Percentiles rank a stretch among this genome's conserved stretches.
Evolutionary conservation across 139 green algal genomes (phyloP).

Genomic region (Yamagishiella unicocca): DNA sequence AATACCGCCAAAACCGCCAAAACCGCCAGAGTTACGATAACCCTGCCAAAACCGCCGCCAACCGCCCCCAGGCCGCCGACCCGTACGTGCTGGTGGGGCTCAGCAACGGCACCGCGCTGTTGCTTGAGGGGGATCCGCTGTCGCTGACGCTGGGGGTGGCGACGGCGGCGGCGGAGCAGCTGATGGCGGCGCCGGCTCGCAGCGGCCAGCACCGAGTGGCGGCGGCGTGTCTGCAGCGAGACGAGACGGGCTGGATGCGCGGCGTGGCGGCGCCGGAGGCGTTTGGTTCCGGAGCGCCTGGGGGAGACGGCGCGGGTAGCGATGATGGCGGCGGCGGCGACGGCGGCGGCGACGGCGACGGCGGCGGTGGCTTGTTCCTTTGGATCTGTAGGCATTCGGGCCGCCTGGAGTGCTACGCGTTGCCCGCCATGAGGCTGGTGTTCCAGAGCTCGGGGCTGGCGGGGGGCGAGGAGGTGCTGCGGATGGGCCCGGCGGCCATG

Average conservation of each 20-base stretch:
- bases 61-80: conserved; percentile 64
- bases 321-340: not conserved
- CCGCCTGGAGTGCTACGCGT: conserved; percentile 65
- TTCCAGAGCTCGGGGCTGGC: conserved; percentile 50
- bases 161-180: conserved; percentile 1
- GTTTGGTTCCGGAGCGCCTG: no score
- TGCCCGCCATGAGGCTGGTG: conserved; percentile 67
- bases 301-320: not conserved
- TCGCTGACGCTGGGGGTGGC: not conserved
- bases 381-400: conserved; percentile 51
- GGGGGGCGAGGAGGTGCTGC: conserved; percentile 48
- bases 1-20: no score
- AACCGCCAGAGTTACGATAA: no score
- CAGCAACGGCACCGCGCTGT: conserved; percentile 57
- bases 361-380: conserved; percentile 25
- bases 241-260: conserved; percentile 69
- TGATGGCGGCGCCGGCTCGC: conserved; percentile 10
- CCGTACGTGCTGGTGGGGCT: conserved; percentile 79
- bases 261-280: not conserved
- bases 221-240: conserved; percentile 69
- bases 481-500: not conserved
- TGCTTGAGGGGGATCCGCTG: conserved; percentile 61
- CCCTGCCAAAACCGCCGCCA: no score
- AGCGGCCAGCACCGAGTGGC: conserved; percentile 32
- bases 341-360: not conserved